Base-by-base conservation (phyloP, 108 stramenopile species). In the Cyclostephanos invisitatus region DNA sequence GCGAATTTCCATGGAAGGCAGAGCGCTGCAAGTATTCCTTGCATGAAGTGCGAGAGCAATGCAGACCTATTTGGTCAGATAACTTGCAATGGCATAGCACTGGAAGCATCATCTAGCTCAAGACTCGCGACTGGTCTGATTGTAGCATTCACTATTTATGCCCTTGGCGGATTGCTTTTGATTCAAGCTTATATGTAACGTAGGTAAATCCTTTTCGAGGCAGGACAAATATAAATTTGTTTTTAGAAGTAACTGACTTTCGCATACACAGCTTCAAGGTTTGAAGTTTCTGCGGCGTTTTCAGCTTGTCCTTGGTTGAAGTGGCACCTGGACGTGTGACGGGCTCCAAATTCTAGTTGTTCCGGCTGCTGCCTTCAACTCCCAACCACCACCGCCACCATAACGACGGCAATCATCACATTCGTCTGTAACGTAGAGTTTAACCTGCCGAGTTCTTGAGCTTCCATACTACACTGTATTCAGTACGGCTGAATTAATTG, bases 1-100 rank as follows among this genome's bases (percentile, higher is more conserved):
- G 80, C 80, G 7, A 81, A 81, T 58, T 74, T 67, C 67, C 72
- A 48, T 46, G 81, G 81, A 44, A 44, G 81, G 49, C 64, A 72
- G 40, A 76, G 71, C 46, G 27, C 56, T 18, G 75, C 65, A 38
- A 42, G 35, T 60, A 66, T 48, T 10, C 75, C 70, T 5, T 81
- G 80, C 27, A 28, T 72, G 55, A 37, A 49, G 37, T 81, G 80
- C 35, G 71, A 18, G 9, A 77, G 75, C 63, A 77, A 76, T 38
- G 42, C 56, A 36, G 40, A 76, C 25, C 49, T 72, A 9, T 81
- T 65, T 73, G 80, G 80, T 24, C 80, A 81, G 48, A 71, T 77
- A 15, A 32, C 70, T 14, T 81, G 80, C 57, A 49, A 76, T 46
- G 80, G 80, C 24, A 47, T 80, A 58, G 40, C 61, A 7, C 53